Evolutionary conservation across 306 rosid genomes (phyloP).

Genomic region (Trifolium repens): DNA sequence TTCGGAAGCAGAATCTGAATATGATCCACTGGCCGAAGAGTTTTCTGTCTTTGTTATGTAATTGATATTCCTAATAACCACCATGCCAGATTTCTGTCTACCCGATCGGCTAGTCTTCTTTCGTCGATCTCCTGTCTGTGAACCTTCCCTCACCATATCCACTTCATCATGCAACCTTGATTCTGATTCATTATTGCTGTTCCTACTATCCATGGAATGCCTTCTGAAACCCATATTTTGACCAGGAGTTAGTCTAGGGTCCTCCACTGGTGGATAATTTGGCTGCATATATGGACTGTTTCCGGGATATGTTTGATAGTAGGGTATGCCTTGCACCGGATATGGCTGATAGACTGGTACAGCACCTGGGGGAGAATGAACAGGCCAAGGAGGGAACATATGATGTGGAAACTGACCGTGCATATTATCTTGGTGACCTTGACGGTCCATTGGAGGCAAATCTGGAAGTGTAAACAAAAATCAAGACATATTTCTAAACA

Average conservation of each 20-base stretch:
- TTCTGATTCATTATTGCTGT: conserved; percentile 65
- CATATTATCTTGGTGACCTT: conserved; percentile 74
- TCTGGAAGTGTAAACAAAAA: conserved; percentile 56
- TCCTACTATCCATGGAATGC: conserved; percentile 83
- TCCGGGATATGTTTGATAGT: conserved; percentile 82
- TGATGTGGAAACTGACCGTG: conserved; percentile 93
- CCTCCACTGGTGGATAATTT: conserved; percentile 67
- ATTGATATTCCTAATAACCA: conserved; percentile 90
- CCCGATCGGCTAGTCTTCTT: conserved; percentile 71
- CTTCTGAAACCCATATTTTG: conserved; percentile 66
- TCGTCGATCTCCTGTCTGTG: conserved; percentile 51
- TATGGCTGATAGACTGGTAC: conserved; percentile 78
- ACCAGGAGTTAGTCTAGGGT: conserved; percentile 62
- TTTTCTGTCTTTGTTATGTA: conserved; percentile 76
- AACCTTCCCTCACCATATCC: conserved; percentile 62
- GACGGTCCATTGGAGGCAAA: conserved; percentile 63
- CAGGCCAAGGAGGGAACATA: conserved; percentile 91
- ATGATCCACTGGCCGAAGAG: conserved; percentile 70
- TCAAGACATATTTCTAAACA: conserved; percentile 36
- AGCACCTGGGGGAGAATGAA: conserved; percentile 84
- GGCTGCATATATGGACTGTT: conserved; percentile 75
- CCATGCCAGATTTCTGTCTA: conserved; percentile 74
- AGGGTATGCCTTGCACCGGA: conserved; percentile 96
- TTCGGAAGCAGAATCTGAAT: conserved; percentile 67
- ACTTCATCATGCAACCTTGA: conserved; percentile 61